Percentiles rank a stretch among this genome's conserved stretches.
Evolutionary conservation across 345 rosid genomes (phyloP).

Genomic region (Crucihimalaya himalaica): DNA sequence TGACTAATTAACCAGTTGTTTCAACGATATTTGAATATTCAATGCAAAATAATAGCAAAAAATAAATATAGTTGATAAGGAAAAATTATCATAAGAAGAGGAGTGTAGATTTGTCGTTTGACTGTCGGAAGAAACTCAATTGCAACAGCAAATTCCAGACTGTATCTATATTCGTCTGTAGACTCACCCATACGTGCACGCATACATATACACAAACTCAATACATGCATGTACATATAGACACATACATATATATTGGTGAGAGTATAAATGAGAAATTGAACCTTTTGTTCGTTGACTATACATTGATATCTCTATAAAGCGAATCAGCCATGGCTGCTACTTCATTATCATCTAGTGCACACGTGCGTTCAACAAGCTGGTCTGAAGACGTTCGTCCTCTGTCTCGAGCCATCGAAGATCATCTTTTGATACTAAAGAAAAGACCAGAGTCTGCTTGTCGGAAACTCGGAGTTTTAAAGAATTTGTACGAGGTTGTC

Average conservation of each 20-base stretch:
- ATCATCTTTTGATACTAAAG: constrained; percentile 38
- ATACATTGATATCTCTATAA: constrained; percentile 2
- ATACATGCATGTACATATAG: not conserved
- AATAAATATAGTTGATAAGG: not conserved
- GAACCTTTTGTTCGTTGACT: constrained; percentile 4
- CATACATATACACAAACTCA: not conserved
- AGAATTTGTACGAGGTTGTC: constrained; percentile 39
- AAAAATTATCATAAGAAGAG: not conserved
- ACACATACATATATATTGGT: constrained; percentile 13
- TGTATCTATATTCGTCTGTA: constrained; percentile 25
- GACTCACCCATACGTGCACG: constrained; percentile 27
- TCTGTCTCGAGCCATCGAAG: constrained; percentile 37
- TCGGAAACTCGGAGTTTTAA: constrained; percentile 39
- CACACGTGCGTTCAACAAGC: constrained; percentile 48
- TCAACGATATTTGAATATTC: not conserved
- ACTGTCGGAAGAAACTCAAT: constrained; percentile 33
- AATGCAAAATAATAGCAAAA: not conserved
- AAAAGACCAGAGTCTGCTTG: constrained; percentile 27
- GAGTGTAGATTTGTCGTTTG: constrained; percentile 28
- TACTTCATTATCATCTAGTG: constrained; percentile 3
- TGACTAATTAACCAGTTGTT: not conserved
- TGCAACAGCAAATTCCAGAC: constrained; percentile 31
- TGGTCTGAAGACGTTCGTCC: constrained; percentile 45
- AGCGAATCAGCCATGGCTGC: constrained; percentile 19
- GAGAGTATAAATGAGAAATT: constrained; percentile 15